Base-by-base conservation (phyloP, 148 eudicot species). In the Spergularia marina region DNA sequence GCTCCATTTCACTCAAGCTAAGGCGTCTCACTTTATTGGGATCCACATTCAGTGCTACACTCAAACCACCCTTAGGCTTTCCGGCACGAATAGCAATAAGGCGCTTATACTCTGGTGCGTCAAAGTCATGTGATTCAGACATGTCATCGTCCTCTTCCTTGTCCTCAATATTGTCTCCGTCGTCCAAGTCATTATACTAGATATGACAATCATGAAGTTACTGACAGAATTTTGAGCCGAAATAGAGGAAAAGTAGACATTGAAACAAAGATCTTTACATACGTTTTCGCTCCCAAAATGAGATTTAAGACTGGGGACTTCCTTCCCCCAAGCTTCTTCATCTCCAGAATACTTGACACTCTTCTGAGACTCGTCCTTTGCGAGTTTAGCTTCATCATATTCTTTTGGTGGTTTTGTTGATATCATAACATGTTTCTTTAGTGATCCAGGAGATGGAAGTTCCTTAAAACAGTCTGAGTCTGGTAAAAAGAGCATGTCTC, bases 351-450 rank as follows among this genome's bases (percentile, higher is more conserved):
- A 82, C 59, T 82, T 84, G 56, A 47, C 80, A 41, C 44, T 39
- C 77, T 74, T 82, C 53, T 76, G 84, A 25, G 87, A 70, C 20
- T 78, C 83, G 7, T 77, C 81, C 74, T 83, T 84, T 18, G 54
- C 64, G 20, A 80, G 83, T 76, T 89, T 86, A 53, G 82, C 86
- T 73, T 91, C 79, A 56, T 71, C 82, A 70, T 89, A 89, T 66
- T 92, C 94, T 80, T 85, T 81, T 20, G 98, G 97, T 74, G 98
- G 98, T 72, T 95, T 95, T 53, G 98, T 94, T 62, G 98, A 95
- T 80, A 95, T 87, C 64, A 95, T 85, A 60, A 95, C 61, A 80
- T 83, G 83, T 61, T 70, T 86, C 79, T 88, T 89, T 36, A 95
- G 83, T 39, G 81, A 73, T 53, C 79, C 89, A 17, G 97, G 98